Conservation (phyloP, 345 rosid species). For the Gossypium raimondii region DNA sequence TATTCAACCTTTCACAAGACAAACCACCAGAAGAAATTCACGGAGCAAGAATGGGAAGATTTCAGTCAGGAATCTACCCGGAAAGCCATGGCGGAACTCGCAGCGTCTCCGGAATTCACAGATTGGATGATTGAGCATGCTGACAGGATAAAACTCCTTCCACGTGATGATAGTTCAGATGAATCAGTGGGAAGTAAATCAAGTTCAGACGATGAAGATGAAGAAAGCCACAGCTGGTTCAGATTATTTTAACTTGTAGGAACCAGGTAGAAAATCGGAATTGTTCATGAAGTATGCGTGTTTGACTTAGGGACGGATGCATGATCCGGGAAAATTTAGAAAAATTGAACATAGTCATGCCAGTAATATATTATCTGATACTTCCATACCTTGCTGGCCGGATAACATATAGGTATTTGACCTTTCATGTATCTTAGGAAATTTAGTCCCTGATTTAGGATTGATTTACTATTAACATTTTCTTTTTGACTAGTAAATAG, state of each 20-base stretch:
- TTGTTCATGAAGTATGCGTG: not conserved
- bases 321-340: not conserved
- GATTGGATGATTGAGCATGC: constrained; percentile 75
- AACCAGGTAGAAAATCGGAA: not conserved
- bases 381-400: too few species aligned
- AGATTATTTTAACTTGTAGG: constrained; percentile 37
- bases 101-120: constrained; percentile 65
- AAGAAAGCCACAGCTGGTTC: constrained; percentile 30
- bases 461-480: not conserved
- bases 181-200: constrained; percentile 56
- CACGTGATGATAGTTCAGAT: constrained; percentile 44
- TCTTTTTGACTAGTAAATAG: not conserved
- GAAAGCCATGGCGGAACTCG: constrained; percentile 55
- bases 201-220: constrained; percentile 46
- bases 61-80: constrained; percentile 65
- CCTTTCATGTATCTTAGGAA: not conserved
- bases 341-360: too few species aligned
- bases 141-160: constrained; percentile 57
- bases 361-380: too few species aligned
- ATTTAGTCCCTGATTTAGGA: constrained; percentile 12
- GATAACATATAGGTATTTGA: too few species aligned
- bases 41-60: constrained; percentile 74
- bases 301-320: not conserved
- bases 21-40: constrained; percentile 45
- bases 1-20: constrained; percentile 73